Evolutionary conservation across 495 filamentous ascomycete species (phyloP).

Genomic region (Hypoxylon lienhwacheense): DNA sequence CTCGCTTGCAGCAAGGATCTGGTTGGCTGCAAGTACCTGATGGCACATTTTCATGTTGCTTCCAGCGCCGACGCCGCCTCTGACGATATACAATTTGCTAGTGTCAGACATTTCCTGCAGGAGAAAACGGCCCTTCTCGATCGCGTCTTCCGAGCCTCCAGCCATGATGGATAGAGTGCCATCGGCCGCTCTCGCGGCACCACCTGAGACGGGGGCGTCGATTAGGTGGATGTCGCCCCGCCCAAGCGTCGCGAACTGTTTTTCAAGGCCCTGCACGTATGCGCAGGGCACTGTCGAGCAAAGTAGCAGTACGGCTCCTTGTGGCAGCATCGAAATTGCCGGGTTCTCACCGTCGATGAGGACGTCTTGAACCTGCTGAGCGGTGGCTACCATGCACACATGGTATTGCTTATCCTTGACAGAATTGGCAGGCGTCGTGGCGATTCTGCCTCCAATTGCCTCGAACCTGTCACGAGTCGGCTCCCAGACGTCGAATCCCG

Average conservation of each 20-base stretch:
- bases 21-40: constrained; percentile 76
- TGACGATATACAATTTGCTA: constrained; percentile 71
- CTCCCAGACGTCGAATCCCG: constrained; percentile 73
- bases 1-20: constrained; percentile 74
- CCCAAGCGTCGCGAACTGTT: constrained; percentile 54
- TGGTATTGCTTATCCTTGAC: constrained; percentile 63
- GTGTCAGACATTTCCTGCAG: constrained; percentile 63
- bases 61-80: constrained; percentile 73
- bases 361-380: constrained; percentile 65
- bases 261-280: constrained; percentile 62
- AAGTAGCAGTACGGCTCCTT: constrained; percentile 65
- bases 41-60: constrained; percentile 89
- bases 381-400: constrained; percentile 80
- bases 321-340: constrained; percentile 58
- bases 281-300: constrained; percentile 74
- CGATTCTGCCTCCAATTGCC: constrained; percentile 63
- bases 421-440: constrained; percentile 63
- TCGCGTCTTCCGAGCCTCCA: constrained; percentile 59
- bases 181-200: constrained; percentile 69
- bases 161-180: constrained; percentile 83
- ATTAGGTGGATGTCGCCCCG: constrained; percentile 68
- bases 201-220: constrained; percentile 77
- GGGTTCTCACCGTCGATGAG: constrained; percentile 64
- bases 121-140: constrained; percentile 61
- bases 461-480: constrained; percentile 73